These are phyloP conservation scores for Lipomyces chichibuensis DNA, from an alignment of 805 yeast genomes.

Conservation along the genomic window DNA sequence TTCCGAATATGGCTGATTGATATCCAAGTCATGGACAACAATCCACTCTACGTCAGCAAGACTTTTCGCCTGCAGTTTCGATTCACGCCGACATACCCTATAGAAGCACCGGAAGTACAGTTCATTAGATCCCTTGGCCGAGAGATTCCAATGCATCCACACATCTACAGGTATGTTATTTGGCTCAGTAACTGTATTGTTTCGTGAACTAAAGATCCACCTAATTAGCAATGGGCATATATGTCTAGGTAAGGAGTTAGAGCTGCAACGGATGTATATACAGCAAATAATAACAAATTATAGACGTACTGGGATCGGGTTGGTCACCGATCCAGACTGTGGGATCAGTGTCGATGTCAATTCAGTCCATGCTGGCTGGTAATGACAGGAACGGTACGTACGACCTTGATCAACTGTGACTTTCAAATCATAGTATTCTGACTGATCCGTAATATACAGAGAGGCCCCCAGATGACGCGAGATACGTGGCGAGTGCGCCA, in stretches of 20 bases:
- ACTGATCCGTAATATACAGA: slow-evolving; percentile 34
- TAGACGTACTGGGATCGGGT: slow-evolving; percentile 60
- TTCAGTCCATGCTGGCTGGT: slow-evolving; percentile 65
- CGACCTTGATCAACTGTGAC: neutral
- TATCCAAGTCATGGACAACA: slow-evolving; percentile 45
- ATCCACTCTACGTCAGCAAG: slow-evolving; percentile 46
- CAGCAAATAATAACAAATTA: neutral
- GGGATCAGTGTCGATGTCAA: slow-evolving; percentile 49
- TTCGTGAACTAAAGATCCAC: neutral
- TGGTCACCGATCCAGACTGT: slow-evolving; percentile 68
- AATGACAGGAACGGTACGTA: slow-evolving; percentile 48
- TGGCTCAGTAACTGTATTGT: neutral
- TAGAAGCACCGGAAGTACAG: slow-evolving; percentile 60
- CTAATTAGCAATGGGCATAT: slow-evolving; percentile 63
- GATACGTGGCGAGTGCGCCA: slow-evolving; percentile 59
- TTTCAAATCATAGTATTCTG: neutral
- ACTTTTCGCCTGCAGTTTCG: slow-evolving; percentile 51
- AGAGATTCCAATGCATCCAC: slow-evolving; percentile 70
- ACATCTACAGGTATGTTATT: slow-evolving; percentile 55
- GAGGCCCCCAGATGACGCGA: slow-evolving; percentile 61
- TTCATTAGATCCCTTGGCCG: slow-evolving; percentile 46
- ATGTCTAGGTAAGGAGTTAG: slow-evolving; percentile 51
- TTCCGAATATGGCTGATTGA: slow-evolving; percentile 47
- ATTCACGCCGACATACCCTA: slow-evolving; percentile 56
- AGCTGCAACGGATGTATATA: neutral